Base-by-base conservation (phyloP, 1,284 basidiomycete genomes). In the Ustilago shanxiensis region DNA sequence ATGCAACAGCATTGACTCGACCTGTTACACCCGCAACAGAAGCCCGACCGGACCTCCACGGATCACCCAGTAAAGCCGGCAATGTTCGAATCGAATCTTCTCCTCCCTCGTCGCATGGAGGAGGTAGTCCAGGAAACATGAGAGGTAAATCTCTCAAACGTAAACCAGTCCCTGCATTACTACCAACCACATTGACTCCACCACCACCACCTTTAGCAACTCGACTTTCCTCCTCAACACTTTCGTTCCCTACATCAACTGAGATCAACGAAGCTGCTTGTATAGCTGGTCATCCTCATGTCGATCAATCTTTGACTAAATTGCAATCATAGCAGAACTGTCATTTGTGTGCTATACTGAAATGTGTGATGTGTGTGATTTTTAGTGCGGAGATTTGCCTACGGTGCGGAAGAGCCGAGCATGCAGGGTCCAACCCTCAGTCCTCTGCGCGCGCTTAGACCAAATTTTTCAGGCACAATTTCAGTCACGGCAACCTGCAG, bases 91-190 rank as follows among this genome's bases (percentile, higher is more conserved):
- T 35, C 35, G 58, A 20, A n/a, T 11, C 5, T 22, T 47, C 51
- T 6, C 22, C 51, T 3, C 11, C 7, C 8, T 50, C 24, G 14
- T 45, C 57, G n/a, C 45, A 49, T 3, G 13, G 20, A 24, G 18
- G 28, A 45, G 4, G 22, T 4, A 41, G 22, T 26, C 14, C 29
- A 53, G 37, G 31, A 16, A 9, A 24, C 1, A 9, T n/a, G 2
- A 26, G 64, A 49, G 56, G 20, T 10, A 66, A 28, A 3, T 66
- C 69, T 28, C 24, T 64, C 24, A 72, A 66, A 39, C 63, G 69
- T 31, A 72, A 72, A 18, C 69, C 69, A 5, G 63, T 66, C 4
- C 69, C 69, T 16, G 51, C 51, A 16, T 28, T 72, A 10, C 11
- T 63, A 16, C 59, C 58, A 16, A 49, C 41, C n/a, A n/a, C n/a